Conservation (phyloP, 2,329 filamentous ascomycete species). For the Capronia coronata region DNA sequence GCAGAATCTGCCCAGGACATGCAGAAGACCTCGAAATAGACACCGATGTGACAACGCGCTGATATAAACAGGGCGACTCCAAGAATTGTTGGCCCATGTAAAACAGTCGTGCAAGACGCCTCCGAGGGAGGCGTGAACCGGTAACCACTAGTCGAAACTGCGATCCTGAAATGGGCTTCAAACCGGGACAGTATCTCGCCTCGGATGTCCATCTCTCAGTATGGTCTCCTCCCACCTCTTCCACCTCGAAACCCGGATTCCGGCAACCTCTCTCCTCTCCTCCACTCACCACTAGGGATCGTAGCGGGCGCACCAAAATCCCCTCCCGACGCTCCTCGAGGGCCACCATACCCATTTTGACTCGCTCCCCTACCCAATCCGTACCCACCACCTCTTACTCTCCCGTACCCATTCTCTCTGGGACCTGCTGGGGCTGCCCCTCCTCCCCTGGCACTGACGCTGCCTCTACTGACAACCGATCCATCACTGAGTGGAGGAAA, state of each 20-base stretch:
- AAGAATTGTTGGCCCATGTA: too few species aligned
- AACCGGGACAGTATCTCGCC: too few species aligned
- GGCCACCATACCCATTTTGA: constrained; percentile 36
- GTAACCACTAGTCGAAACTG: too few species aligned
- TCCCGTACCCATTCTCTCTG: constrained; percentile 43
- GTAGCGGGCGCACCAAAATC: constrained; percentile 32
- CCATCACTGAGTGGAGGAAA: constrained; percentile 69
- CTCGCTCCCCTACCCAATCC: constrained; percentile 38
- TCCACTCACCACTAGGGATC: constrained; percentile 45
- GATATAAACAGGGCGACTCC: too few species aligned
- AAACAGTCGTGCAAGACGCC: too few species aligned
- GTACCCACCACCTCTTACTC: constrained; percentile 36
- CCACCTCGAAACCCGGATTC: constrained; percentile 36
- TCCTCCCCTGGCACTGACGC: constrained; percentile 22
- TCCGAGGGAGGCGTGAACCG: too few species aligned
- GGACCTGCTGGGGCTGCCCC: constrained; percentile 10
- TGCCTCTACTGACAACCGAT: constrained; percentile 47
- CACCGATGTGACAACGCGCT: too few species aligned
- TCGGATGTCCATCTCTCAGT: constrained; percentile 6
- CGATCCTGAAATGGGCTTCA: too few species aligned
- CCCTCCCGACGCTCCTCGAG: too few species aligned
- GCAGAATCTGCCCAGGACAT: too few species aligned
- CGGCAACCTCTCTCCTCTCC: constrained; percentile 43
- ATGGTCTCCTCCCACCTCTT: constrained; percentile 18
- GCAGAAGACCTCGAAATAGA: too few species aligned